Conservation (phyloP, 495 filamentous ascomycete genomes). For the Talaromyces trachyspermus region DNA sequence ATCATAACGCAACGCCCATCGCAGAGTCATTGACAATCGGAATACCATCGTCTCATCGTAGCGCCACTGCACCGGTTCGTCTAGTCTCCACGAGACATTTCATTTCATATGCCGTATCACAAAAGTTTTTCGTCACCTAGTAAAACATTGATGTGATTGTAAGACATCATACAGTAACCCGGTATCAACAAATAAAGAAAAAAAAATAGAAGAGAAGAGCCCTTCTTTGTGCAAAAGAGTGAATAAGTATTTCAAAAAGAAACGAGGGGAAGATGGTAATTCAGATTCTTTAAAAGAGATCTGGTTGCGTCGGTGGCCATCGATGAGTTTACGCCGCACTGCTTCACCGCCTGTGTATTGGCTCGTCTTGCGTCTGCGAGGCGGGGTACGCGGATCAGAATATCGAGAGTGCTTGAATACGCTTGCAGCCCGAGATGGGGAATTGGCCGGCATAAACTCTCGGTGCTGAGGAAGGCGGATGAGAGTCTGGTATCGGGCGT, state of each 20-base stretch:
- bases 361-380: constrained; percentile 35
- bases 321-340: constrained; percentile 42
- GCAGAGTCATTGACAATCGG: not conserved
- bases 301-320: constrained; percentile 34
- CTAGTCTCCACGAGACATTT: not conserved
- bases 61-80: constrained; percentile 4
- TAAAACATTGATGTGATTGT: not conserved
- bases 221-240: not conserved
- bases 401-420: constrained; percentile 41
- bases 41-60: not conserved
- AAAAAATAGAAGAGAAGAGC: not conserved
- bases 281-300: constrained; percentile 25
- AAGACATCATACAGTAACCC: constrained; percentile 1
- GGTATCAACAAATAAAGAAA: not conserved
- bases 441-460: constrained; percentile 44
- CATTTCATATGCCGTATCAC: not conserved
- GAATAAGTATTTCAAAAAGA: not conserved
- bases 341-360: constrained; percentile 34
- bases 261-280: not conserved
- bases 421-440: constrained; percentile 35
- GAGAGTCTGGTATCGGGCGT: constrained; percentile 63
- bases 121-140: not conserved
- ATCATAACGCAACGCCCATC: not conserved
- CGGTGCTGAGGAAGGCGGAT: constrained; percentile 52
- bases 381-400: constrained; percentile 35